Base-by-base conservation (phyloP, 2,329 filamentous ascomycete genomes). In the Lecanosticta acicola region DNA sequence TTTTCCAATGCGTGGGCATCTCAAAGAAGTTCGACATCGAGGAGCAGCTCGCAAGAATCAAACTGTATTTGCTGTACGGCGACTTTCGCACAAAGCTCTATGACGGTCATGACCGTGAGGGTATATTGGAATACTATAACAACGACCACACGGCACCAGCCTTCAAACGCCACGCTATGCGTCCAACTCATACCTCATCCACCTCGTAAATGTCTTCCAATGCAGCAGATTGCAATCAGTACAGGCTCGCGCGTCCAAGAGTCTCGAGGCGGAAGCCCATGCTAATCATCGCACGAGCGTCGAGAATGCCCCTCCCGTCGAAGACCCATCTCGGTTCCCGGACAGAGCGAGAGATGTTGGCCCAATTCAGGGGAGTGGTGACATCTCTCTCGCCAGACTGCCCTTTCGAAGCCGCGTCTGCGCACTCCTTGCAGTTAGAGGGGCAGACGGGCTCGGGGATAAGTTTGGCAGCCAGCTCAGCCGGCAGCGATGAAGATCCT, bases 261-360 rank as follows among this genome's bases (percentile, higher is more conserved):
- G 50, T 56, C 43, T 62, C 58, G 37, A 65, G 49, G 11, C 56
- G 49, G 51, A 64, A 65, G 9, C 62, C 62, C 29, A 64, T 45
- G 11, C 48, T 51, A 20, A 56, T 54, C 44, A 65, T 51, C 10
- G 45, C 48, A 2, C 40, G 43, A 4, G 41, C 48, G 42, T 65
- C 60, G 19, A 65, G 49, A 7, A 64, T 45, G 16, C 59, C 59
- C n/a, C 61, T 43, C 8, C 62, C 62, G 35, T 65, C 62, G 37
- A 65, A 64, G 4, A 65, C 55, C 45, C 58, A 62, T 41, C 50
- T 53, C 9, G 62, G 63, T 24, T 56, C 39, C 35, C 49, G 44
- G 49, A 65, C 61, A 32, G 49, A 36, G n/a, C 46, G 37, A 14
- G 60, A 59, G 35, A 65, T 55, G 8, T 41, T 39, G 8, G 38